These are phyloP conservation scores for Amphichorda felina DNA, from an alignment of 2,329 filamentous ascomycete species.

Conservation along the genomic window DNA sequence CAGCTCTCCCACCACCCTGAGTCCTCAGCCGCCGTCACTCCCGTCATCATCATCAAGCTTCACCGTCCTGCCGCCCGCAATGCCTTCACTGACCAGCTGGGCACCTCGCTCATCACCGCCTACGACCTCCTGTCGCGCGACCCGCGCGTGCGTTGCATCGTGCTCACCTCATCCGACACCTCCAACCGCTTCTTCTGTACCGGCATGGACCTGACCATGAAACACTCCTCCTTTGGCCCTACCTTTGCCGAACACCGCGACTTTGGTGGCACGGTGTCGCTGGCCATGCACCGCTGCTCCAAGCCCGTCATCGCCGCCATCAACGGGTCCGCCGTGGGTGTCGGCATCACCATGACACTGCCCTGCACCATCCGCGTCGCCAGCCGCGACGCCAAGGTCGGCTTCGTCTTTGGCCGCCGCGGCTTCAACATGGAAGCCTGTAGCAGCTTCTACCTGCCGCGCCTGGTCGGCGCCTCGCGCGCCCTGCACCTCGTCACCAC, in stretches of 20 bases:
- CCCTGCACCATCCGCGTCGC: conserved; percentile 41
- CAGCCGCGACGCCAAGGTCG: conserved; percentile 50
- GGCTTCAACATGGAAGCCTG: conserved; percentile 64
- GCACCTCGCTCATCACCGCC: conserved; percentile 43
- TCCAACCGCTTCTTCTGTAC: conserved; percentile 42
- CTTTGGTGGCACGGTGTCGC: conserved; percentile 37
- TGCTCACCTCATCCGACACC: conserved; percentile 39
- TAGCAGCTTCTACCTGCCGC: conserved; percentile 59
- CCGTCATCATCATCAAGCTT: conserved; percentile 50
- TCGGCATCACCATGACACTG: conserved; percentile 51
- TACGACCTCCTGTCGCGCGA: conserved; percentile 39
- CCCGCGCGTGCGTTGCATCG: conserved; percentile 39
- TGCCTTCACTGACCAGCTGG: conserved; percentile 57
- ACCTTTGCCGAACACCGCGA: conserved; percentile 27
- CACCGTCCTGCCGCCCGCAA: conserved; percentile 56
- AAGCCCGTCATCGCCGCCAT: conserved; percentile 49
- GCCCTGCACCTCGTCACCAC: conserved; percentile 58
- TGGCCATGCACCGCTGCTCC: conserved; percentile 43
- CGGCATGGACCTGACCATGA: conserved; percentile 40
- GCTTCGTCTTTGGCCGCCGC: conserved; percentile 61
- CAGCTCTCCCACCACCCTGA: conserved; percentile 35
- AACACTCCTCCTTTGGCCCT: conserved; percentile 10
- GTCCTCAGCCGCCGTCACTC: conserved; percentile 41
- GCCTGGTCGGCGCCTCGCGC: conserved; percentile 51
- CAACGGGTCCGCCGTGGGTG: conserved; percentile 47